Conservation (phyloP, 345 rosid species). For the Ceriops zippeliana region DNA sequence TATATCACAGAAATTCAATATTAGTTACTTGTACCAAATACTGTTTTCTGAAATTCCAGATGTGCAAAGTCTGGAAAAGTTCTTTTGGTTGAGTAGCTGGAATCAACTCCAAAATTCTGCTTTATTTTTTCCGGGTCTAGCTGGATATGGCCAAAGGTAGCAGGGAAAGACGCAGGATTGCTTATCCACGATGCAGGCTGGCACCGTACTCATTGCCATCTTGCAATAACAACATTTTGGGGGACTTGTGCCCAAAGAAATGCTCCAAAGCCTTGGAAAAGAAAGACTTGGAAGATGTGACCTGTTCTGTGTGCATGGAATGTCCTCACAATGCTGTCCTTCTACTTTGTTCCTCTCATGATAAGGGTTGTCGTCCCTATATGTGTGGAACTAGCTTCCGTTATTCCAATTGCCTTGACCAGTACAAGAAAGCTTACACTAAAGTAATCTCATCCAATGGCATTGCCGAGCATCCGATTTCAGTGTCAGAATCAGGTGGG, state of each 20-base stretch:
- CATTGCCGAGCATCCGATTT: conserved; percentile 32
- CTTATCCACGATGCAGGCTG: conserved; percentile 45
- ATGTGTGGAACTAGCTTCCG: conserved; percentile 99
- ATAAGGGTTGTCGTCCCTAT: conserved; percentile 95
- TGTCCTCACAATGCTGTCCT: conserved; percentile 97
- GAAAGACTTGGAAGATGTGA: conserved; percentile 82
- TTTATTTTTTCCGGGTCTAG: conserved; percentile 5
- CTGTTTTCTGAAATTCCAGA: not conserved
- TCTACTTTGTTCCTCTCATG: conserved; percentile 93
- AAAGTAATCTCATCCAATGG: conserved; percentile 42
- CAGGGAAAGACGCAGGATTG: conserved; percentile 50
- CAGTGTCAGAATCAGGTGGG: conserved; percentile 29
- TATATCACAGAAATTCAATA: not conserved
- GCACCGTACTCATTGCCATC: conserved; percentile 50
- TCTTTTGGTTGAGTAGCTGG: not conserved
- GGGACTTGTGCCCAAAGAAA: conserved; percentile 37
- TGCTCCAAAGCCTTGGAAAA: conserved; percentile 52
- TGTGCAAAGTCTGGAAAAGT: not conserved
- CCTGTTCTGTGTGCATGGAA: conserved; percentile 97
- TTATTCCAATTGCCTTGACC: conserved; percentile 91
- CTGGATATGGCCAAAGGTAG: conserved; percentile 62
- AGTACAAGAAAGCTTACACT: conserved; percentile 78
- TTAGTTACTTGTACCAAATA: not conserved
- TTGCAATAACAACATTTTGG: conserved; percentile 28
- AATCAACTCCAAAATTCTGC: not conserved